These are phyloP conservation scores for Coemansia sp. DNA, from an alignment of 192 early-diverging fungal genomes.

Conservation along the genomic window DNA sequence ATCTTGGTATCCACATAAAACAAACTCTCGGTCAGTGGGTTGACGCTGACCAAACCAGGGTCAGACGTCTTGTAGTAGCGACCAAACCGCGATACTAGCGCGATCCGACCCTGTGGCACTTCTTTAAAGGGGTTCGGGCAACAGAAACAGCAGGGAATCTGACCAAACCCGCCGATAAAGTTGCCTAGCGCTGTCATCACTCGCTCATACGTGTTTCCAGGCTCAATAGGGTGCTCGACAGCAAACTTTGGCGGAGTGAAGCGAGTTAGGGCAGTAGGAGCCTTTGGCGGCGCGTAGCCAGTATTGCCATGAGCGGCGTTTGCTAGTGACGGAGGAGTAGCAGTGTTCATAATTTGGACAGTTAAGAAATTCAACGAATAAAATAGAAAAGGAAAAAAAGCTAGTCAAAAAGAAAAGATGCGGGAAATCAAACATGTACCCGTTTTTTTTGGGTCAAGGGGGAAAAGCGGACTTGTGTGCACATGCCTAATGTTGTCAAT, in stretches of 20 bases:
- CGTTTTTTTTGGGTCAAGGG: no score
- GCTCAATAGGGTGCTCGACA: constrained; percentile 16
- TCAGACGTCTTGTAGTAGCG: constrained; percentile 62
- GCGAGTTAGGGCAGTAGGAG: not conserved
- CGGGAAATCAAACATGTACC: not conserved
- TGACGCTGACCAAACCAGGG: constrained; percentile 60
- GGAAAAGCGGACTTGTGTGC: no score
- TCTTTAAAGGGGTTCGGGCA: constrained; percentile 55
- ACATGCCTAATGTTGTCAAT: no score
- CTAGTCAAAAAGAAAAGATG: not conserved
- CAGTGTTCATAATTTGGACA: not conserved
- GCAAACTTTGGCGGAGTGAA: constrained; percentile 43
- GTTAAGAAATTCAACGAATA: not conserved
- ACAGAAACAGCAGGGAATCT: constrained; percentile 55
- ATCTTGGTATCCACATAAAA: constrained; percentile 63
- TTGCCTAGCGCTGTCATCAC: constrained; percentile 43
- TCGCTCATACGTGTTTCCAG: constrained; percentile 31
- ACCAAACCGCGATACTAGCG: constrained; percentile 53
- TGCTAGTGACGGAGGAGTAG: constrained; percentile 5
- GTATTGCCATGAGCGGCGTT: not conserved
- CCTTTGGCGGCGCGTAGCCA: constrained; percentile 24
- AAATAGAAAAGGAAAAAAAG: not conserved
- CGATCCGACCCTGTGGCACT: constrained; percentile 51
- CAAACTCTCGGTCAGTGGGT: constrained; percentile 50
- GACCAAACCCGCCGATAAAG: constrained; percentile 44